Percentiles rank a stretch among this genome's conserved stretches.
Evolutionary conservation across 1,284 basidiomycete genomes (phyloP).

Genomic region (Thelephora terrestris): DNA sequence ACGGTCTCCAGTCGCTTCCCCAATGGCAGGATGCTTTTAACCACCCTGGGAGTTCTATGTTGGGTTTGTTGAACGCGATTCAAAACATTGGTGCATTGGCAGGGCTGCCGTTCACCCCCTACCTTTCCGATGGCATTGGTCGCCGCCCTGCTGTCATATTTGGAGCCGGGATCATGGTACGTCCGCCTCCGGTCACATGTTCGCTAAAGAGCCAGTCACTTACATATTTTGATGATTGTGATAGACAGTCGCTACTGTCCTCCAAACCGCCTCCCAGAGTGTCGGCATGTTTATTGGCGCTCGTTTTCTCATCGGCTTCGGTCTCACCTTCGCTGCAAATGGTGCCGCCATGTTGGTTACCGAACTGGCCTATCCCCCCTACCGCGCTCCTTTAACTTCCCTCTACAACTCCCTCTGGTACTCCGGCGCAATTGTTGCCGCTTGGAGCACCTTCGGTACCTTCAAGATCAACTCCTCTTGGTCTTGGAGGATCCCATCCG

Average conservation of each 20-base stretch:
- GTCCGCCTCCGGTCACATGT: conserved; percentile 32
- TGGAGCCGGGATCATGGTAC: conserved; percentile 51
- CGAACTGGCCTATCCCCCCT: conserved; percentile 44
- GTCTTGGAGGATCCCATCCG: conserved; percentile 54
- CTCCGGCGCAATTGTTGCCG: conserved; percentile 18
- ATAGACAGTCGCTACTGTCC: conserved; percentile 37
- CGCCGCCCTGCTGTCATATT: conserved; percentile 51
- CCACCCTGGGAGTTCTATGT: conserved; percentile 28
- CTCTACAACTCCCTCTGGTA: conserved; percentile 49
- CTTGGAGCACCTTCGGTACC: conserved; percentile 42
- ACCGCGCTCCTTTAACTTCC: conserved; percentile 42
- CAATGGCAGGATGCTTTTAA: conserved; percentile 55
- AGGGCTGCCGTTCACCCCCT: conserved; percentile 59
- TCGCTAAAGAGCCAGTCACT: too few species aligned
- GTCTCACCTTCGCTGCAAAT: conserved; percentile 39
- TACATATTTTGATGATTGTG: conserved; percentile 48
- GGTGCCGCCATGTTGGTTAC: conserved; percentile 46
- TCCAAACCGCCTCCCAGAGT: conserved; percentile 64
- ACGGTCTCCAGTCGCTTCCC: conserved; percentile 52
- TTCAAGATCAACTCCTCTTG: conserved; percentile 42
- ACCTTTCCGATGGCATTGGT: conserved; percentile 55
- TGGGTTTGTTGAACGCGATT: conserved; percentile 66
- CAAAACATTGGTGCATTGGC: conserved; percentile 61
- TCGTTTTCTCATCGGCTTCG: conserved; percentile 49
- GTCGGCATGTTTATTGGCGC: conserved; percentile 78